Evolutionary conservation across 2,329 filamentous ascomycete genomes (phyloP), one percentile per base, ranked within the genome.

Genomic region (Tricladium varicosporioides): DNA sequence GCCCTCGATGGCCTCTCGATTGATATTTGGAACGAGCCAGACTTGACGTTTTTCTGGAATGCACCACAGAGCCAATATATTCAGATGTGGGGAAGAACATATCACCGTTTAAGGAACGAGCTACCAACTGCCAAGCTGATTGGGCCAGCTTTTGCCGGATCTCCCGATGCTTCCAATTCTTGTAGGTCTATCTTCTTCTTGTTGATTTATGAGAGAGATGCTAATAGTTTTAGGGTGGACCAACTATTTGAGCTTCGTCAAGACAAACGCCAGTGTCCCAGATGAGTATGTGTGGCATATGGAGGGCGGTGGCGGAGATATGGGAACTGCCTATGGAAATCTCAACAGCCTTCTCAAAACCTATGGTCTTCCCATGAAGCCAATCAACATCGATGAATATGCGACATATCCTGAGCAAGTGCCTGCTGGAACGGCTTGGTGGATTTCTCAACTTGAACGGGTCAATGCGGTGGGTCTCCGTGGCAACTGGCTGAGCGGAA

Each of bases 1-100:
- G 73, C 71, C 65, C 68, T 64, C 16, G 67, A 67, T 0, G 73
- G 71, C 0, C 60, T 82, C 0, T 69, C 77, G 0, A 67, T 77
- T 9, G 80, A 82, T 48, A 74, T 80, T 22, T 82, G 79, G 79
- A 81, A 82, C 53, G 79, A 82, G 63, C 77, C 79, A 0, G 78
- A 81, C 53, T 13, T 64, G 27, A 48, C 61, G 14, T 47, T 5
- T 4, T 64, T 61, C 32, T 79, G 77, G 70, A 74, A 73, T 67
- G 52, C 56, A 8, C 68, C 61, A 1, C 70, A 71, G 60, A 33
- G 65, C 5, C 77, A 78, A 57, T 79, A 68, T 53, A 56, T 78
- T 3, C 63, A 75, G 32, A 65, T 75, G 45, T 78, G 72, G 64
- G 67, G 66, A 22, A 69, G 73, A 27, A 74, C 74, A 3, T 68